Conservation (phyloP, 371 early-diverging fungal species). For the Cokeromyces recurvatus region DNA sequence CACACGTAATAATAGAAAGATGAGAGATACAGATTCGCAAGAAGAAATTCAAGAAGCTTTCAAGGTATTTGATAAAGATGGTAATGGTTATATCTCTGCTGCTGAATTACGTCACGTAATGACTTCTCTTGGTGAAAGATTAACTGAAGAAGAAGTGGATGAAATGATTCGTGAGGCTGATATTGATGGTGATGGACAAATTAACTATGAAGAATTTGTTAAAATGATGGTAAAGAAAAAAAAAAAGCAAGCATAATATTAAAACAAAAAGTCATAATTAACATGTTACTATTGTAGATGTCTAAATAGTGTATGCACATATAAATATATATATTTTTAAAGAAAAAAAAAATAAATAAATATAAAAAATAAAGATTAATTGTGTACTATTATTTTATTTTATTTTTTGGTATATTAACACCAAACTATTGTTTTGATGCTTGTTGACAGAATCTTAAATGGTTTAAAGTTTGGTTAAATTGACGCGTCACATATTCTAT, state of each 20-base stretch:
- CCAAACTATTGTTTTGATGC: background rate
- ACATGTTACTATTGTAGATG: background rate
- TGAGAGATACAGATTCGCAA: conserved; percentile 46
- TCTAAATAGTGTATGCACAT: too few relatives aligned
- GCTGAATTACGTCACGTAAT: conserved; percentile 52
- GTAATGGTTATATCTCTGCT: conserved; percentile 50
- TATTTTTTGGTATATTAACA: too few relatives aligned
- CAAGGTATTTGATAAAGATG: conserved; percentile 55
- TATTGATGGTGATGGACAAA: conserved; percentile 82
- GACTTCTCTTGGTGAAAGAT: conserved; percentile 66
- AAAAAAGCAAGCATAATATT: background rate
- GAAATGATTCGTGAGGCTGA: conserved; percentile 87
- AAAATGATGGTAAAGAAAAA: conserved; percentile 72
- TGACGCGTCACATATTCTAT: conserved; percentile 4
- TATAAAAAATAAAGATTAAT: too few relatives aligned
- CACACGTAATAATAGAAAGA: conserved; percentile 28
- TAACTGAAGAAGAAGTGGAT: conserved; percentile 78
- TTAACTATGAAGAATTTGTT: conserved; percentile 93
- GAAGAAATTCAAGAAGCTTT: conserved; percentile 56
- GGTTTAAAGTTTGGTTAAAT: background rate
- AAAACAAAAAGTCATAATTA: background rate
- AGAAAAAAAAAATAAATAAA: too few relatives aligned
- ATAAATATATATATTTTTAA: background rate
- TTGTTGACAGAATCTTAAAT: background rate
- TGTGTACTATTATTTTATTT: background rate